Evolutionary conservation across 2,329 filamentous ascomycete genomes (phyloP).

Genomic region (Septoria petroselini): DNA sequence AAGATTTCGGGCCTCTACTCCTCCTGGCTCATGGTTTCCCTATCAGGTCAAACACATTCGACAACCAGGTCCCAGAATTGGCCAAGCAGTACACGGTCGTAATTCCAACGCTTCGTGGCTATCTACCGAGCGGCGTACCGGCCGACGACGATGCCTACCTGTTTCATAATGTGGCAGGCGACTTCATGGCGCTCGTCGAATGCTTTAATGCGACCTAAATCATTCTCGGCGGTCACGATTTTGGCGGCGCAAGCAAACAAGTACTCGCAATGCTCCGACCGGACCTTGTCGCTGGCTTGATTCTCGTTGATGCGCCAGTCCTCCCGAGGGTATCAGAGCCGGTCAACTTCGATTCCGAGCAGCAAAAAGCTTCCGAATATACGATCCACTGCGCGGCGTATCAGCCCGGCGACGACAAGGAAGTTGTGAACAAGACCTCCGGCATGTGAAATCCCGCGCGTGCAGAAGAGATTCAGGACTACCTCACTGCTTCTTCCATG

Average conservation of each 20-base stretch:
- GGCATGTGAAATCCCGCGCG: constrained; percentile 6
- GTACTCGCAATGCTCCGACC: background rate
- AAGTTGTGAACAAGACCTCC: constrained; percentile 5
- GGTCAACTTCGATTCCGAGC: constrained; percentile 8
- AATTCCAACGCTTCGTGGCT: constrained; percentile 3
- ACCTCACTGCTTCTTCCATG: constrained; percentile 4
- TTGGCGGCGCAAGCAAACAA: background rate
- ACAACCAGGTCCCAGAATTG: constrained; percentile 5
- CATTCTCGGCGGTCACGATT: background rate
- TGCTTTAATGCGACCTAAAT: background rate
- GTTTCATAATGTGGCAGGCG: constrained; percentile 1
- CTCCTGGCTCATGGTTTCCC: constrained; percentile 7
- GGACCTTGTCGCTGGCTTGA: constrained; percentile 3
- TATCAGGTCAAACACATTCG: constrained; percentile 1
- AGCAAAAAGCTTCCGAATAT: constrained; percentile 9
- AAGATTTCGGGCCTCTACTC: constrained; percentile 3
- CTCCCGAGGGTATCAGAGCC: background rate
- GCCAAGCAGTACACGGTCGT: constrained; percentile 9
- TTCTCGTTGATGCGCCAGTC: constrained; percentile 3
- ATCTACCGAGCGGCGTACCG: constrained; percentile 2
- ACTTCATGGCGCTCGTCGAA: constrained; percentile 1
- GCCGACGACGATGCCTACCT: constrained; percentile 1
- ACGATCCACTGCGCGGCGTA: constrained; percentile 4
- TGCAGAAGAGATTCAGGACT: constrained; percentile 5
- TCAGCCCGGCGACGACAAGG: constrained; percentile 7